Percentiles rank a stretch among this genome's conserved stretches.
phyloP scores from a whole-genome alignment of 148 eudicot genomes.

The Spergularia bocconei region DNA sequence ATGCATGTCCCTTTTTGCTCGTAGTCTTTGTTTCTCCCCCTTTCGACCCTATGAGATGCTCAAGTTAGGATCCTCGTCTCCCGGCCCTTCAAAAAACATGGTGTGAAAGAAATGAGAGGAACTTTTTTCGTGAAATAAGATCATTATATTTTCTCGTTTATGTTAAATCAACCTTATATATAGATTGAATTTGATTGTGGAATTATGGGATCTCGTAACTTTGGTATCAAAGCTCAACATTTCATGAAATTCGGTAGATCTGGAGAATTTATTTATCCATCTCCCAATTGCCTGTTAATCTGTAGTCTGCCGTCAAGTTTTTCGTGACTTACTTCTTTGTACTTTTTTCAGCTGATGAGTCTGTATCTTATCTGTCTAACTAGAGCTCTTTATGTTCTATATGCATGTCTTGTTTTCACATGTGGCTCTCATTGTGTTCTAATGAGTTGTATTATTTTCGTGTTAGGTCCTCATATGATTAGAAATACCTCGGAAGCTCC shows the following conservation, averaged over 20 bases:
- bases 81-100: background rate
- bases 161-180: background rate
- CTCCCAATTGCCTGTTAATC: background rate
- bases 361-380: background rate
- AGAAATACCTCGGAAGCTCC: slow-evolving; percentile 57
- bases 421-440: slow-evolving; percentile 7
- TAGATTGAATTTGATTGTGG: background rate
- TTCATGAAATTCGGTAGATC: background rate
- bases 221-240: background rate
- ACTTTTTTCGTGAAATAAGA: background rate
- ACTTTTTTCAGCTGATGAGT: background rate
- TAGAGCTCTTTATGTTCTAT: background rate
- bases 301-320: background rate
- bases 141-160: background rate
- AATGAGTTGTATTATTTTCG: slow-evolving; percentile 9
- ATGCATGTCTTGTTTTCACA: background rate
- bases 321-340: background rate
- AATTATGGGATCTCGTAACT: background rate
- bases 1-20: background rate
- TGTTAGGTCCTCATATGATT: slow-evolving; percentile 38
- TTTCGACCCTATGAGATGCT: background rate
- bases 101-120: slow-evolving; percentile 8
- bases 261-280: background rate
- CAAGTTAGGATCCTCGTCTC: background rate
- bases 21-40: background rate